A percentile compares a stretch with the other conserved stretches of the same genome.
phyloP scores from a whole-genome alignment of 345 rosid species.

The Passiflora organensis region DNA sequence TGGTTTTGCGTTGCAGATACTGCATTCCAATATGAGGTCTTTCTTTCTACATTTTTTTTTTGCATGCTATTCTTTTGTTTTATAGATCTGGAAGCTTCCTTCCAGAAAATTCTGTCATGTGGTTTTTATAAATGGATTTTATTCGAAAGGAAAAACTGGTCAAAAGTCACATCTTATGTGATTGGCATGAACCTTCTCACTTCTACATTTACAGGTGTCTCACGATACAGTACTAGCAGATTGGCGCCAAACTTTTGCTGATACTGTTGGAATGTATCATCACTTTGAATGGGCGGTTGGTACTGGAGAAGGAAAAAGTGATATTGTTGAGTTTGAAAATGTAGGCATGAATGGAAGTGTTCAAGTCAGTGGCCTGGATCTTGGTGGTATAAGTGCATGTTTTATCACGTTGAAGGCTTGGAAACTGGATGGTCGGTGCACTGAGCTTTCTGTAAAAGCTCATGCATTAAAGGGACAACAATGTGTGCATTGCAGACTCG shows the following conservation, averaged over 20 bases:
- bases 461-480: slow-evolving; percentile 75
- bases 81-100: neutral
- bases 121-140: slow-evolving; percentile 3
- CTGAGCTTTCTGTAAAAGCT: slow-evolving; percentile 83
- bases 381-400: slow-evolving; percentile 55
- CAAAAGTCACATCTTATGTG: neutral
- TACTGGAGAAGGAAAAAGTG: slow-evolving; percentile 81
- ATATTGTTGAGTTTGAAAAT: slow-evolving; percentile 74
- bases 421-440: slow-evolving; percentile 73
- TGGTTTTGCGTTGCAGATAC: slow-evolving; percentile 93
- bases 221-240: slow-evolving; percentile 70
- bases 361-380: slow-evolving; percentile 61
- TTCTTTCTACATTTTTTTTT: slow-evolving; percentile 14
- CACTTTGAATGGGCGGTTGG: slow-evolving; percentile 98
- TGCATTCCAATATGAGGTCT: slow-evolving; percentile 79
- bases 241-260: slow-evolving; percentile 74
- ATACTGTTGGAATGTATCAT: slow-evolving; percentile 64
- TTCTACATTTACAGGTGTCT: slow-evolving; percentile 51
- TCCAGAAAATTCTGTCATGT: neutral
- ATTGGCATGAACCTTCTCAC: slow-evolving; percentile 4
- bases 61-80: neutral
- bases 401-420: slow-evolving; percentile 82
- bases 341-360: slow-evolving; percentile 68
- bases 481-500: slow-evolving; percentile 86
- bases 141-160: neutral